Percentiles rank a stretch among this genome's conserved stretches.
Evolutionary conservation across 208 protist species (phyloP).

Genomic region (Endotrypanum monterogeii): DNA sequence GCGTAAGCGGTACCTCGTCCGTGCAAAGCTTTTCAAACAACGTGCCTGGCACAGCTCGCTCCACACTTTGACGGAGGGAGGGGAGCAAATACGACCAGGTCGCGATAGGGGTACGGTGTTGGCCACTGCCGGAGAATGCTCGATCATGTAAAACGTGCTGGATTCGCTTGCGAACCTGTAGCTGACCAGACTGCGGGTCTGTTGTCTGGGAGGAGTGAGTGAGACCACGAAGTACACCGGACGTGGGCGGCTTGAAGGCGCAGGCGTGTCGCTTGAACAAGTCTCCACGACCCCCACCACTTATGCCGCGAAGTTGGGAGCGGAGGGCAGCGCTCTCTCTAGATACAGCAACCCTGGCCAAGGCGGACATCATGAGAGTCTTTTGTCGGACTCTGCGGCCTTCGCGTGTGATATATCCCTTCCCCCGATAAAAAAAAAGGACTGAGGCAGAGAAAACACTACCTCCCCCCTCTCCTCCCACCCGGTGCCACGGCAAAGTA

Average conservation of each 20-base stretch:
- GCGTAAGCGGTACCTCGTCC: constrained; percentile 19
- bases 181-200: constrained; percentile 57
- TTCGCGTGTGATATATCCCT: no score
- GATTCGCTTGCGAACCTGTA: constrained; percentile 61
- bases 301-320: constrained; percentile 19
- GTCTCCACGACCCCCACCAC: constrained; percentile 59
- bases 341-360: neutral
- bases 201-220: constrained; percentile 63
- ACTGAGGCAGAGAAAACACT: no score
- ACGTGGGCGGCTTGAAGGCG: constrained; percentile 13
- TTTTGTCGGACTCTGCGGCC: neutral
- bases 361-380: neutral
- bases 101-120: constrained; percentile 33
- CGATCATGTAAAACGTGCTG: constrained; percentile 35
- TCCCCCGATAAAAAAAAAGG: no score
- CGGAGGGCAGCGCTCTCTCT: neutral
- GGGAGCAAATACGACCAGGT: constrained; percentile 73
- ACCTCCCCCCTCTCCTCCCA: no score
- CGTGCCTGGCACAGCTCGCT: constrained; percentile 22
- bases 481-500: neutral
- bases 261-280: constrained; percentile 41
- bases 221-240: constrained; percentile 48
- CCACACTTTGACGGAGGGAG: constrained; percentile 43
- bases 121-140: constrained; percentile 23
- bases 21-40: constrained; percentile 40